These are phyloP conservation scores for Colletotrichum chrysophilum DNA, from an alignment of 2,329 filamentous ascomycete genomes.

Conservation along the genomic window DNA sequence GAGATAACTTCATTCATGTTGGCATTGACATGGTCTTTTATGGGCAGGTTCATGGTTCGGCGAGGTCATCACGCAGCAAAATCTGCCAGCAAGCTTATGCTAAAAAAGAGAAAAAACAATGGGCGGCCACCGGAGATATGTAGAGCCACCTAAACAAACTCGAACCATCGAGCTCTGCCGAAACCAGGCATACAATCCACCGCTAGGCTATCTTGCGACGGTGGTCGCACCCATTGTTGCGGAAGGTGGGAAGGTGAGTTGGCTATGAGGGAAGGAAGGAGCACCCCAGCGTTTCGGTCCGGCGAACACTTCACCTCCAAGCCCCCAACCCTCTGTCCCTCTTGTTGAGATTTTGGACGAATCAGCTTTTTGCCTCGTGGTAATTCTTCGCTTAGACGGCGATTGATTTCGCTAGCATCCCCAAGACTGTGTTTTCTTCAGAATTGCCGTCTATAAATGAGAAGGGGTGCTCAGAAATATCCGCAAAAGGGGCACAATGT, in stretches of 20 bases:
- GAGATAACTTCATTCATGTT: background rate
- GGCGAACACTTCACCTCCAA: background rate
- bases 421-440: fast-evolving
- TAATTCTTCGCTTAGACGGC: no score
- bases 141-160: background rate
- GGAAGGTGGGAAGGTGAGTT: background rate
- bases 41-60: background rate
- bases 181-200: background rate
- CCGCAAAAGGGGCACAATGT: background rate
- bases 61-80: background rate
- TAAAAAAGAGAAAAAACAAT: background rate
- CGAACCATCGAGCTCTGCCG: background rate
- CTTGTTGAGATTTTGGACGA: background rate
- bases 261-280: background rate
- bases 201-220: background rate
- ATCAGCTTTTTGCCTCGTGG: background rate
- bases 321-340: fast-evolving
- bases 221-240: background rate
- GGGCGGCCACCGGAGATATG: background rate
- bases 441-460: background rate
- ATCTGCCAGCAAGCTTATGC: background rate
- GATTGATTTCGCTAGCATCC: fast-evolving
- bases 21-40: background rate
- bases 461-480: background rate
- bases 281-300: background rate